Base-by-base conservation (phyloP, 257 asterid genomes). In the Gynochthodes officinalis region DNA sequence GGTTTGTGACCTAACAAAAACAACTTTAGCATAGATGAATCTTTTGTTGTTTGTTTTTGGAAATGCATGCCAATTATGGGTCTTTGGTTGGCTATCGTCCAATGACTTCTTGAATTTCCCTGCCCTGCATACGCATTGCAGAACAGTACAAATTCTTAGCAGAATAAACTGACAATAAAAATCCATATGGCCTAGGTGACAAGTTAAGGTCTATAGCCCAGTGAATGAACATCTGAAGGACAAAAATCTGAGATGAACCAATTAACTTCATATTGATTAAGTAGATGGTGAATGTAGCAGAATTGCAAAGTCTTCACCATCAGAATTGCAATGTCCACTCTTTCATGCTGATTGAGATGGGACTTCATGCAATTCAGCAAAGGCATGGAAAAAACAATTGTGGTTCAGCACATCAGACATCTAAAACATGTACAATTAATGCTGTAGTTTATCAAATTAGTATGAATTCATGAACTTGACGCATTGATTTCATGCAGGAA, bases 1-100 rank as follows among this genome's bases (percentile, higher is more conserved):
- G 49, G 53, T 25, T 64, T 42, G 37, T 42, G 69, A 64, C 48
- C n/a, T 23, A 40, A n/a, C 9, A 50, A 10, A 42, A 40, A 39
- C 64, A 35, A 25, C 53, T 54, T 54, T 39, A 53, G 74, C 28
- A 30, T 70, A 5, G 44, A 65, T 58, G 64, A 39, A 21, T 42
- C 54, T 67, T 54, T 54, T 54, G 40, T 54, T 53, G 33, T 23
- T 53, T 53, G 32, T 49, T n/a, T 70, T 37, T 70, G 53, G 33
- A 70, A 23, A 28, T 37, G 39, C 46, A n/a, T n/a, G 73, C 19
- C 15, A 63, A 35, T 9, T 11, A 40, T 37, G 37, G 21, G 15
- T 10, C 30, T 52, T 67, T 35, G 64, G 64, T 50, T 53, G 73
- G 27, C 48, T 57, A 27, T 32, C 65, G 40, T 6, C 40, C 2